Percentiles rank a stretch among this genome's conserved stretches.
These are phyloP conservation scores for Byssothecium circinans DNA, from an alignment of 2,329 filamentous ascomycete species.

Conservation along the genomic window DNA sequence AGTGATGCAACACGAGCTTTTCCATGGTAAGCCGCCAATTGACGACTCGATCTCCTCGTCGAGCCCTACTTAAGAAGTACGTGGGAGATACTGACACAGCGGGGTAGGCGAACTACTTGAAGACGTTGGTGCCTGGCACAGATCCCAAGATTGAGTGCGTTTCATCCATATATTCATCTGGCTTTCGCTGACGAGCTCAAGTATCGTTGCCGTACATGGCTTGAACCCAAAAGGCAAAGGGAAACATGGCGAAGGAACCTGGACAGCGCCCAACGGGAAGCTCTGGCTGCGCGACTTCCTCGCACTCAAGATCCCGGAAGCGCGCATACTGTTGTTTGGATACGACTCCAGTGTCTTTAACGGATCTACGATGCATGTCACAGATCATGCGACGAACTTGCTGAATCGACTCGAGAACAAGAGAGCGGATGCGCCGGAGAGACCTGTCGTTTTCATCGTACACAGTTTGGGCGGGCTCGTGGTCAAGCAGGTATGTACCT, in stretches of 20 bases:
- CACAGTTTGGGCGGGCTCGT: slow-evolving; percentile 12
- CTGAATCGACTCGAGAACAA: slow-evolving; percentile 7
- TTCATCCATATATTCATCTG: background rate
- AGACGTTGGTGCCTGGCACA: slow-evolving; percentile 3
- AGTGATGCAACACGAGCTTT: background rate
- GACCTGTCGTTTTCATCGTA: slow-evolving; percentile 9
- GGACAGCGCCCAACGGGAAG: slow-evolving; percentile 4
- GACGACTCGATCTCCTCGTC: background rate
- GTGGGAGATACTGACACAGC: background rate
- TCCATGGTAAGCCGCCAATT: background rate
- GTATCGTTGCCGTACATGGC: slow-evolving; percentile 11
- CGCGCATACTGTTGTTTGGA: slow-evolving; percentile 8
- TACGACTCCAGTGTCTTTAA: slow-evolving; percentile 9
- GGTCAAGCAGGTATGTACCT: slow-evolving; percentile 8
- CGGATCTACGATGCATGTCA: slow-evolving; percentile 3
- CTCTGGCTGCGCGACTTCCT: slow-evolving; percentile 10
- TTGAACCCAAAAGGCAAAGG: slow-evolving; percentile 9
- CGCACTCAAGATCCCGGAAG: slow-evolving; percentile 2
- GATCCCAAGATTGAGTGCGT: slow-evolving; percentile 12
- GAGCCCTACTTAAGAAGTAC: background rate
- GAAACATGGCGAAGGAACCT: slow-evolving; percentile 7
- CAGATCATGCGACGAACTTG: slow-evolving; percentile 8
- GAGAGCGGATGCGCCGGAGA: background rate
- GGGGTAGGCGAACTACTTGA: slow-evolving; percentile 5
- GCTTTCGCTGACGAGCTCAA: background rate